Percentiles rank a stretch among this genome's conserved stretches.
phyloP scores from a whole-genome alignment of 108 stramenopile species.

The Skeletonema tropicum region DNA sequence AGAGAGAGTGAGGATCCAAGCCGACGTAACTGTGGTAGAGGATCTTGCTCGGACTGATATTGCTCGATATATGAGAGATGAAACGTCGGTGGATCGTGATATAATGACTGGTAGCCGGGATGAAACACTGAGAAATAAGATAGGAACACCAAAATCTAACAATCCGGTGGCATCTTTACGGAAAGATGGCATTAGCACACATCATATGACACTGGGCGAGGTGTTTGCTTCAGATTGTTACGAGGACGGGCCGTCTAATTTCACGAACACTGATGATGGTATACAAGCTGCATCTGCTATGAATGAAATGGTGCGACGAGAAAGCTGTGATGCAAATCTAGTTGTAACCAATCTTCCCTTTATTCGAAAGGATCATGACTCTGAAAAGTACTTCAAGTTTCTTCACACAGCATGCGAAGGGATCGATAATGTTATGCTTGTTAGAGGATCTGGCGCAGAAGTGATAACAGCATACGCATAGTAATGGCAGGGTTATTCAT shows the following conservation, averaged over 20 bases:
- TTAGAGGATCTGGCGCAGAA: conserved; percentile 76
- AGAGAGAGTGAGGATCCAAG: conserved; percentile 47
- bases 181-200: conserved; percentile 45
- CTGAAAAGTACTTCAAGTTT: conserved; percentile 60
- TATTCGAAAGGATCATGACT: conserved; percentile 42
- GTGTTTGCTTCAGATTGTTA: conserved; percentile 33
- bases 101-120: neutral
- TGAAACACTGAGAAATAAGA: neutral
- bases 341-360: conserved; percentile 85
- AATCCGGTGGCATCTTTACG: conserved; percentile 37
- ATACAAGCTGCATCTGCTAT: conserved; percentile 42
- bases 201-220: conserved; percentile 52
- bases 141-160: conserved; percentile 1
- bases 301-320: conserved; percentile 56
- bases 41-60: conserved; percentile 38
- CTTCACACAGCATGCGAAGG: conserved; percentile 56
- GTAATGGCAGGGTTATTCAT: neutral
- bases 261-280: conserved; percentile 1
- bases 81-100: conserved; percentile 25
- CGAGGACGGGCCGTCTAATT: conserved; percentile 3
- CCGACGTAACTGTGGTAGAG: conserved; percentile 53
- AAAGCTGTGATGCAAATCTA: conserved; percentile 59
- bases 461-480: conserved; percentile 75
- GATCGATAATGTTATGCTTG: conserved; percentile 60
- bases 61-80: conserved; percentile 55